phyloP scores from a whole-genome alignment of 495 filamentous ascomycete species.

The Trichoderma gamsii region DNA sequence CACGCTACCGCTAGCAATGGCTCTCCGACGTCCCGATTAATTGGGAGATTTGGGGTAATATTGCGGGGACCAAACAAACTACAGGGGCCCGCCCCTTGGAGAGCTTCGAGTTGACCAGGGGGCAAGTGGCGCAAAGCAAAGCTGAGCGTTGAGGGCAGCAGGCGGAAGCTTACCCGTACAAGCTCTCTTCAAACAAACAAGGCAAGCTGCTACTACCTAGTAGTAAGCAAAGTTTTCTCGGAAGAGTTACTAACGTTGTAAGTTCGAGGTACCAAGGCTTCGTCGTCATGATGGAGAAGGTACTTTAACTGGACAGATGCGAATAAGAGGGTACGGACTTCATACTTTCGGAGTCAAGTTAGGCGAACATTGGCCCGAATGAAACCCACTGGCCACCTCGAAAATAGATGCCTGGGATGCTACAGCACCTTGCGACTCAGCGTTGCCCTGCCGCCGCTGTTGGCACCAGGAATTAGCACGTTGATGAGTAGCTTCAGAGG shows the following conservation, averaged over 20 bases:
- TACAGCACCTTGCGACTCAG: not conserved
- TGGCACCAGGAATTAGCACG: not conserved
- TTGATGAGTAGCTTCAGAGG: not conserved
- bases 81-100: not conserved
- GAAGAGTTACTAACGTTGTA: too few relatives aligned
- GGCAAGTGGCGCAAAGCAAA: not conserved
- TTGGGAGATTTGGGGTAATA: slow-evolving; percentile 12
- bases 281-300: too few relatives aligned
- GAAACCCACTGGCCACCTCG: too few relatives aligned
- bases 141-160: not conserved
- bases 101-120: not conserved
- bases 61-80: not conserved
- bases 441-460: not conserved
- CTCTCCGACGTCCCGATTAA: slow-evolving; percentile 6
- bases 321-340: too few relatives aligned
- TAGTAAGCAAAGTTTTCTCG: too few relatives aligned
- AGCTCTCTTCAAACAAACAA: too few relatives aligned
- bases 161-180: not conserved
- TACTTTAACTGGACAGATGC: too few relatives aligned
- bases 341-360: too few relatives aligned
- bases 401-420: too few relatives aligned
- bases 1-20: not conserved
- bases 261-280: too few relatives aligned
- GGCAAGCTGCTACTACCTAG: too few relatives aligned
- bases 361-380: too few relatives aligned